These are phyloP conservation scores for Prunus kanzakura DNA, from an alignment of 306 rosid species.

Conservation along the genomic window DNA sequence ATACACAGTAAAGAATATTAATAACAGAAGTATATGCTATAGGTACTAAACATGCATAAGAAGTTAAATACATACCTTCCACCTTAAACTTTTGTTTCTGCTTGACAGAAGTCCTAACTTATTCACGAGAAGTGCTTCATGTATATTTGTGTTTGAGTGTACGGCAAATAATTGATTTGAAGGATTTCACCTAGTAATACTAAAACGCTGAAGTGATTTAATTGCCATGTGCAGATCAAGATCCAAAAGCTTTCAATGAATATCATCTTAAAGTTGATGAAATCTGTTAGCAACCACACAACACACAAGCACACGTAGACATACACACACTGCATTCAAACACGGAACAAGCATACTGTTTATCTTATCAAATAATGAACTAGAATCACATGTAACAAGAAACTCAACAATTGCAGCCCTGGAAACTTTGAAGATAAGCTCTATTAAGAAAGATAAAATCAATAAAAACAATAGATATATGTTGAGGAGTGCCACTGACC, in stretches of 20 bases:
- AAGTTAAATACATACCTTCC: too few species aligned
- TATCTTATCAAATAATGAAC: background rate
- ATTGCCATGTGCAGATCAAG: too few species aligned
- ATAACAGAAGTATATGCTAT: too few species aligned
- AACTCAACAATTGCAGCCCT: background rate
- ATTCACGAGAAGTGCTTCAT: background rate
- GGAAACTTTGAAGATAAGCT: constrained; percentile 10
- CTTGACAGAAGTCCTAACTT: background rate
- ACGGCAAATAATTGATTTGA: background rate
- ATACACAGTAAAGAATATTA: too few species aligned
- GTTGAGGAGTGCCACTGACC: constrained; percentile 29
- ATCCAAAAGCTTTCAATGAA: too few species aligned
- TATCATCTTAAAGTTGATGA: background rate
- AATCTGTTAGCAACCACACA: background rate
- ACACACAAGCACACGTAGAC: background rate
- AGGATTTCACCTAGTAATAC: background rate
- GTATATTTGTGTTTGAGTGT: background rate
- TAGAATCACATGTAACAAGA: background rate
- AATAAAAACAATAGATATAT: constrained; percentile 22
- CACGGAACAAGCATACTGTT: background rate
- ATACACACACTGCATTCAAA: background rate
- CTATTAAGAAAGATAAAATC: constrained; percentile 15
- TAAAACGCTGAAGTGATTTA: too few species aligned
- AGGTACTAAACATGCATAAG: too few species aligned
- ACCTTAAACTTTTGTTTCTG: too few species aligned